Base-by-base conservation (phyloP, 352 stramenopile species). In the Phytophthora tubulina region DNA sequence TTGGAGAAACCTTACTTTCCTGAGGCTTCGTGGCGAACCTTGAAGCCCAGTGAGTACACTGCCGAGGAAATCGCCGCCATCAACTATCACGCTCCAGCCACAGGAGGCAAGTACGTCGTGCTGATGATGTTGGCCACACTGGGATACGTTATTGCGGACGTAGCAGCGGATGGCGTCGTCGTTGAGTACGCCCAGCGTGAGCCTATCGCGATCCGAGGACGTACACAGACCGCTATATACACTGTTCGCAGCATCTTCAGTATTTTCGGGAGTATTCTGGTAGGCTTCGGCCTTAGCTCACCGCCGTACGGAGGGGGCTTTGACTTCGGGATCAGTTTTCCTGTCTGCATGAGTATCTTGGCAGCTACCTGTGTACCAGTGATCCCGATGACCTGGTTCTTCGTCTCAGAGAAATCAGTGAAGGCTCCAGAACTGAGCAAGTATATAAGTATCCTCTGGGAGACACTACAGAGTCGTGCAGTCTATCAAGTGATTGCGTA, bases 1-100 rank as follows among this genome's bases (percentile, higher is more conserved):
- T 42, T 85, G 11, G 76, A 79, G 10, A 60, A 70, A 27, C 82
- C 84, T 6, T 94, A 94, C 78, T 94, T 85, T 50, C 53, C 67
- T 15, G 35, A 85, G 6, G 55, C 70, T 32, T 67, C 69, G 2
- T 74, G 74, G 57, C 32, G 57, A 31, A 21, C 62, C 17, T 17
- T 80, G 30, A 72, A 82, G 53, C 70, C 66, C 0, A 60, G 57
- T 9, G 52, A 81, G 39, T 78, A 82, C 45, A 69, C 66, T 9
- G 33, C 44, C 4, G 63, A 74, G 1, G 52, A 79, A 45, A 42
- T 68, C 11, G 45, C 62, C 9, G 53, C 57, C 0, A 73, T 89
- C 41, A 87, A 90, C 61, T 53, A 72, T 15, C 13, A 70, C 5
- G 80, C 80, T 13, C 73, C 76, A 14, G 51, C 60, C 30, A 59